A percentile compares a stretch with the other conserved stretches of the same genome.
Conservation (phyloP, 768 basidiomycete genomes). For the Collybia sp. region DNA sequence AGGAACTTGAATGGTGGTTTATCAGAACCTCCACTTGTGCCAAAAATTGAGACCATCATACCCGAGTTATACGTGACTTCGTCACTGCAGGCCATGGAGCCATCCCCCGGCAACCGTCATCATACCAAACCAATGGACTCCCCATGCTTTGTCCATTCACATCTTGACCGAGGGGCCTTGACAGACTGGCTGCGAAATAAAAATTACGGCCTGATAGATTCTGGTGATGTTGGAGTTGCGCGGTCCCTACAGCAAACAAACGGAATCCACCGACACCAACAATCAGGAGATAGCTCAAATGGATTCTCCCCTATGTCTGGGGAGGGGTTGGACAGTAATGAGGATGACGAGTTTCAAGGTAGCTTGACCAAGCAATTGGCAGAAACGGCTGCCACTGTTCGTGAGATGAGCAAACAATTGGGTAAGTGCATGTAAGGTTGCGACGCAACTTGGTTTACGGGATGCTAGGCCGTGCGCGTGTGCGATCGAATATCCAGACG, state of each 20-base stretch:
- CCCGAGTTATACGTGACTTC: conserved; percentile 10
- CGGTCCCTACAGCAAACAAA: conserved; percentile 36
- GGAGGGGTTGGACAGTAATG: conserved; percentile 25
- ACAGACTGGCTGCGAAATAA: conserved; percentile 65
- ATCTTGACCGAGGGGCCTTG: conserved; percentile 78
- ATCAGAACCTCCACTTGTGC: conserved; percentile 6
- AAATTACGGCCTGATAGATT: conserved; percentile 28
- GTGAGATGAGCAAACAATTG: conserved; percentile 98
- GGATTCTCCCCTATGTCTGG: conserved; percentile 11
- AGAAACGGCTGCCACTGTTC: conserved; percentile 93
- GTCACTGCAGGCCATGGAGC: conserved; percentile 1
- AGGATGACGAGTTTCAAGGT: conserved; percentile 65
- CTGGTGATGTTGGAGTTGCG: conserved; percentile 43
- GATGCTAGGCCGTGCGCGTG: conserved; percentile 78
- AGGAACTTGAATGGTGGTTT: conserved; percentile 17
- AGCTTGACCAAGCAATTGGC: conserved; percentile 91
- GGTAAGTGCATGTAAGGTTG: conserved; percentile 44
- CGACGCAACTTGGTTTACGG: conserved; percentile 7
- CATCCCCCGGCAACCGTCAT: conserved; percentile 1
- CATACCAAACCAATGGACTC: conserved; percentile 43
- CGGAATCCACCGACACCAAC: conserved; percentile 6
- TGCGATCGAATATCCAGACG: conserved; percentile 87
- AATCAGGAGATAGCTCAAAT: conserved; percentile 1
- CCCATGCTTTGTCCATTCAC: conserved; percentile 92
- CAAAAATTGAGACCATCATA: conserved; percentile 17